These are phyloP conservation scores for Aspergillus nidulans DNA, from an alignment of 495 filamentous ascomycete genomes.

Conservation along the genomic window DNA sequence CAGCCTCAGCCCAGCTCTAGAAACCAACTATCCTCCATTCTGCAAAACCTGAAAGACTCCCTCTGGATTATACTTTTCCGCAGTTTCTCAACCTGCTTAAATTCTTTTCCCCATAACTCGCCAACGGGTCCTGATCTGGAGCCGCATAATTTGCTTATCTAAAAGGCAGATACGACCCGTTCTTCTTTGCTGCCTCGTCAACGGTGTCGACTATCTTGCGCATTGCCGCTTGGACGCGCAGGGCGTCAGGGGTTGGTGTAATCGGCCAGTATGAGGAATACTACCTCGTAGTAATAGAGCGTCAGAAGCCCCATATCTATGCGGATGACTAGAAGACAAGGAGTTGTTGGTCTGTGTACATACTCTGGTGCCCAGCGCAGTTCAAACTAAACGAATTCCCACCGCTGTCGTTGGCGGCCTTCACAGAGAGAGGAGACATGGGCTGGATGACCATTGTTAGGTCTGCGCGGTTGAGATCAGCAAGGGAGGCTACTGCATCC, in stretches of 20 bases:
- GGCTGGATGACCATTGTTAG: constrained; percentile 16
- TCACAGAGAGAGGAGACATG: constrained; percentile 7
- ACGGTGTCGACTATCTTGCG: constrained; percentile 12
- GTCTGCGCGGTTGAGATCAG: constrained; percentile 6
- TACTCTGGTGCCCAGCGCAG: too few species aligned
- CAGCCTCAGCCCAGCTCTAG: background rate
- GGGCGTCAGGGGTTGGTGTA: background rate
- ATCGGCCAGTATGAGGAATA: constrained; percentile 9
- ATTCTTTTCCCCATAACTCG: constrained; percentile 39
- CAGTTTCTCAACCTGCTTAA: constrained; percentile 24
- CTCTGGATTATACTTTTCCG: constrained; percentile 40
- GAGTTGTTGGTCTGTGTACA: too few species aligned
- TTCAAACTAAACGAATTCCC: constrained; percentile 9
- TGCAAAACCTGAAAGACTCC: constrained; percentile 39
- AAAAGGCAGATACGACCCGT: constrained; percentile 11
- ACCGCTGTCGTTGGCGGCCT: background rate
- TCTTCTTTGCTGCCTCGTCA: constrained; percentile 5
- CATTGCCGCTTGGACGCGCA: background rate
- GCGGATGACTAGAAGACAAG: too few species aligned
- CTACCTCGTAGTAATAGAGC: too few species aligned
- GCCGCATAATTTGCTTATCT: constrained; percentile 13
- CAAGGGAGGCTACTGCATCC: constrained; percentile 5
- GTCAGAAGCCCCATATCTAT: too few species aligned
- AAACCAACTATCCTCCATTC: constrained; percentile 10
- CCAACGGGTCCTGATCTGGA: constrained; percentile 41